Percentiles rank a stretch among this genome's conserved stretches.
Evolutionary conservation across 1,284 basidiomycete genomes (phyloP).

Genomic region (Tilletia indica): DNA sequence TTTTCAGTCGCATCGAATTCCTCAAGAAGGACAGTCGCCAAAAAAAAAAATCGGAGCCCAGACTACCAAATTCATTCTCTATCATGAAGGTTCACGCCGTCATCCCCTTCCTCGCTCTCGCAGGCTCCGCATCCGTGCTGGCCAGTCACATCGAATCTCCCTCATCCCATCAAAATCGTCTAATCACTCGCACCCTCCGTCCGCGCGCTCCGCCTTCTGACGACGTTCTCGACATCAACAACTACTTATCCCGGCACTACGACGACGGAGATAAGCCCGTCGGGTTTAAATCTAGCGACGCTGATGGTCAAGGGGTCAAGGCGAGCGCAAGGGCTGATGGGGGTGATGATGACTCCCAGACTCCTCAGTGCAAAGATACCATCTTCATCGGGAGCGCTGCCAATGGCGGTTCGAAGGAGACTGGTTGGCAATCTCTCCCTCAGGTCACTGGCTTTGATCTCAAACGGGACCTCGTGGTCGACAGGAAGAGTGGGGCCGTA

Average conservation of each 20-base stretch:
- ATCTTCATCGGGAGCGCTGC: constrained; percentile 9
- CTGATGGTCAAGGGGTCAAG: constrained; percentile 40
- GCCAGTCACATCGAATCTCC: too few species aligned
- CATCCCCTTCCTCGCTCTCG: too few species aligned
- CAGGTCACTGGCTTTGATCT: constrained; percentile 24
- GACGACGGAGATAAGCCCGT: constrained; percentile 38
- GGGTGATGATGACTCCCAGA: constrained; percentile 42
- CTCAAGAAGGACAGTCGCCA: too few species aligned
- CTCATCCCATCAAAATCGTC: too few species aligned
- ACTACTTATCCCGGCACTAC: constrained; percentile 28
- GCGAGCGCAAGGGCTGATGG: constrained; percentile 33
- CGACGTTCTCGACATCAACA: constrained; percentile 24
- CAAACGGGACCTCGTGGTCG: constrained; percentile 22
- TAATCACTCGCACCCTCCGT: too few species aligned
- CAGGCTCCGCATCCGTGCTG: too few species aligned
- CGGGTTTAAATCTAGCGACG: constrained; percentile 33
- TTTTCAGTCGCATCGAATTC: too few species aligned
- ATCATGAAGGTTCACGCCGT: too few species aligned
- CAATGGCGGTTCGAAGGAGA: constrained; percentile 1
- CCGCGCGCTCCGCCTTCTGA: constrained; percentile 9
- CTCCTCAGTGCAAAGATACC: constrained; percentile 36
- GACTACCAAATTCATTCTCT: too few species aligned
- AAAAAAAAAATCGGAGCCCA: too few species aligned
- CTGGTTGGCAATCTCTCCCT: constrained; percentile 23
- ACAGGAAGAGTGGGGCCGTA: not conserved